Percentiles rank a stretch among this genome's conserved stretches.
These are phyloP conservation scores for Schizothecium vesticola DNA, from an alignment of 495 filamentous ascomycete genomes.

Conservation along the genomic window DNA sequence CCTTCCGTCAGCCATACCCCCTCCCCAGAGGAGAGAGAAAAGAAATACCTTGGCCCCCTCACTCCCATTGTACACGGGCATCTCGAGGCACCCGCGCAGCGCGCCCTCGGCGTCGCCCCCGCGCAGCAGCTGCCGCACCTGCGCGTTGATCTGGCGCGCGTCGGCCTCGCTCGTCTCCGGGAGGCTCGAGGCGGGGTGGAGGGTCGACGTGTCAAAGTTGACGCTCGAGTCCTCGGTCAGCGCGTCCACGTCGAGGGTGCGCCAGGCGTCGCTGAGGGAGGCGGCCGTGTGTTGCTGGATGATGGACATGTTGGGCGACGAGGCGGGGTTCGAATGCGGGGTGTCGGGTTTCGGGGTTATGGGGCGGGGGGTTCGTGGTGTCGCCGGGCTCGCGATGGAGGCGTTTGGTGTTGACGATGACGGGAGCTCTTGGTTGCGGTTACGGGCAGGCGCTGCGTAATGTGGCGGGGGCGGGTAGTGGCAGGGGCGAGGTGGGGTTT, in stretches of 20 bases:
- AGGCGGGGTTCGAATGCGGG: background rate
- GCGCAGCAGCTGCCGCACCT: constrained; percentile 79
- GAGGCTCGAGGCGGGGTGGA: constrained; percentile 58
- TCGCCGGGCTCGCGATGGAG: background rate
- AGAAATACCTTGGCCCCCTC: constrained; percentile 57
- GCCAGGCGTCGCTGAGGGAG: constrained; percentile 60
- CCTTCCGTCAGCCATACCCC: background rate
- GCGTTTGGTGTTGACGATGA: background rate
- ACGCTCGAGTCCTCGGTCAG: constrained; percentile 78
- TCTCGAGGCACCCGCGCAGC: constrained; percentile 71
- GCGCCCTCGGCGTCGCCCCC: constrained; percentile 83
- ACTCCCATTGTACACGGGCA: constrained; percentile 51
- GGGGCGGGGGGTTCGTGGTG: background rate
- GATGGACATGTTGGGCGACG: constrained; percentile 43
- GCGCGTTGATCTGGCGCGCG: constrained; percentile 63
- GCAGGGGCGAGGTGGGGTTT: background rate
- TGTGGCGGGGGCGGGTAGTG: background rate
- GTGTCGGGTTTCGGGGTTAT: background rate
- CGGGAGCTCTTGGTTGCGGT: background rate
- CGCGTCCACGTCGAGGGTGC: constrained; percentile 89
- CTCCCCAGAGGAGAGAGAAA: background rate
- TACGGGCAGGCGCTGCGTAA: background rate
- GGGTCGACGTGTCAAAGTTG: constrained; percentile 80
- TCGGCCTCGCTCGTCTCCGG: constrained; percentile 62
- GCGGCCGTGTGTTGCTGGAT: constrained; percentile 50